Evolutionary conservation across 257 asterid genomes (phyloP).

Genomic region (Gentiana straminea): DNA sequence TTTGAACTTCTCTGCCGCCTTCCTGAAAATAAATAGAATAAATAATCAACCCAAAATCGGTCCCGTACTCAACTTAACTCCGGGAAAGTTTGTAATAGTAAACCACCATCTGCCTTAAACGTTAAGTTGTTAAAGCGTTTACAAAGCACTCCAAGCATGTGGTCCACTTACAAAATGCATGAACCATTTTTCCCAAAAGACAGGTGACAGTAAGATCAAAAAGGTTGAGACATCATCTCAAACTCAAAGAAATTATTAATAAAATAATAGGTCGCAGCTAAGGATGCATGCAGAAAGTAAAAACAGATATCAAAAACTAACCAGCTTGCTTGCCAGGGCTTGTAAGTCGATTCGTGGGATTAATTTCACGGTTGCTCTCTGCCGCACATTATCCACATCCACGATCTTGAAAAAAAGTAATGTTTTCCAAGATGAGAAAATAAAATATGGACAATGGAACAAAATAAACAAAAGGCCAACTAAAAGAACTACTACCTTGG

Average conservation of each 20-base stretch:
- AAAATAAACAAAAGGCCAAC: background rate
- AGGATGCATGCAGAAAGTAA: too few species aligned
- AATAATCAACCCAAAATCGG: background rate
- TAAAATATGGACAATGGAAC: background rate
- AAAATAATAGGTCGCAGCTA: too few species aligned
- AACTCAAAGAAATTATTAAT: too few species aligned
- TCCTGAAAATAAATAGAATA: slow-evolving; percentile 45
- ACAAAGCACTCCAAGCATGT: too few species aligned
- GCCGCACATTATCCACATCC: slow-evolving; percentile 89
- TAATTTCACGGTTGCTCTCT: slow-evolving; percentile 72
- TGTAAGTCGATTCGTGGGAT: slow-evolving; percentile 92
- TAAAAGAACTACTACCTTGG: slow-evolving; percentile 36
- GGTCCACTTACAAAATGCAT: too few species aligned
- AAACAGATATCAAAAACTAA: slow-evolving; percentile 17
- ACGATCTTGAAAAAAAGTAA: slow-evolving; percentile 46
- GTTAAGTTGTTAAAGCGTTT: too few species aligned
- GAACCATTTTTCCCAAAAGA: too few species aligned
- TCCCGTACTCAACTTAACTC: too few species aligned
- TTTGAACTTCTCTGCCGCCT: slow-evolving; percentile 75
- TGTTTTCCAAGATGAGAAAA: slow-evolving; percentile 8
- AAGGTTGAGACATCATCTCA: too few species aligned
- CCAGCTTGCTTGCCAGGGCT: slow-evolving; percentile 81
- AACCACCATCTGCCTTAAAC: too few species aligned
- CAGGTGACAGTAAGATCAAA: too few species aligned
- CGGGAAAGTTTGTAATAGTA: too few species aligned